phyloP scores from a whole-genome alignment of 805 yeast genomes.

The Starmerella ratchasimensis region DNA sequence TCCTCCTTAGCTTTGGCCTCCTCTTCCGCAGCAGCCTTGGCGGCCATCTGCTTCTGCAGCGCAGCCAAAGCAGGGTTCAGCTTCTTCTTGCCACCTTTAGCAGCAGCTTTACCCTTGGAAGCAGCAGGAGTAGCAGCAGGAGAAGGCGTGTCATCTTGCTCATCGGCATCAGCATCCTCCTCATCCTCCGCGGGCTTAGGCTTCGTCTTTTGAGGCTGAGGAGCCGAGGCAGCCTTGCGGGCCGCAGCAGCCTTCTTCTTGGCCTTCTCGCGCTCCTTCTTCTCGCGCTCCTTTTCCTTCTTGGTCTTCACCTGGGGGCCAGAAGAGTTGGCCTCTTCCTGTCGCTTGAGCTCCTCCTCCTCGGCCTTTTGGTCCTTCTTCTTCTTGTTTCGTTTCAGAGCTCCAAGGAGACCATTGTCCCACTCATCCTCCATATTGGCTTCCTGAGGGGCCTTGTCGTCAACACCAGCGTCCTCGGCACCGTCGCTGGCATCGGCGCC shows the following conservation, averaged over 20 bases:
- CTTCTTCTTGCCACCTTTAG: constrained; percentile 52
- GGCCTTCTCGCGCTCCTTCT: constrained; percentile 61
- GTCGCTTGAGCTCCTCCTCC: constrained; percentile 30
- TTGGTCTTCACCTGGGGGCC: constrained; percentile 83
- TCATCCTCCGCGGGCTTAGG: constrained; percentile 23
- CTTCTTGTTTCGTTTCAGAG: constrained; percentile 65
- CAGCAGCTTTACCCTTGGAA: constrained; percentile 32
- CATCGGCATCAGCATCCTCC: constrained; percentile 18
- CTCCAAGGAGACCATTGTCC: constrained; percentile 64
- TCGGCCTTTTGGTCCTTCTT: constrained; percentile 60
- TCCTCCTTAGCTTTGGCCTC: constrained; percentile 62
- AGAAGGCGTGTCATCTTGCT: constrained; percentile 3
- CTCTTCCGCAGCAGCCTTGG: constrained; percentile 77
- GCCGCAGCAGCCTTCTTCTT: constrained; percentile 62
- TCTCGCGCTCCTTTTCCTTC: constrained; percentile 79
- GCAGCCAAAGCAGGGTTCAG: constrained; percentile 87
- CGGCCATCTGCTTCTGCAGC: constrained; percentile 74
- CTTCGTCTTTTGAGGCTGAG: constrained; percentile 40
- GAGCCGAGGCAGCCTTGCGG: constrained; percentile 60
- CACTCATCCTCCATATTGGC: constrained; percentile 25
- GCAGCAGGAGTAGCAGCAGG: constrained; percentile 28
- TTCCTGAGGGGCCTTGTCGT: constrained; percentile 23
- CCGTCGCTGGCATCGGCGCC: constrained; percentile 25
- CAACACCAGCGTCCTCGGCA: constrained; percentile 6
- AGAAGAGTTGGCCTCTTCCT: constrained; percentile 33